phyloP scores from a whole-genome alignment of 179 eudicot species.

The Patellifolia procumbens region DNA sequence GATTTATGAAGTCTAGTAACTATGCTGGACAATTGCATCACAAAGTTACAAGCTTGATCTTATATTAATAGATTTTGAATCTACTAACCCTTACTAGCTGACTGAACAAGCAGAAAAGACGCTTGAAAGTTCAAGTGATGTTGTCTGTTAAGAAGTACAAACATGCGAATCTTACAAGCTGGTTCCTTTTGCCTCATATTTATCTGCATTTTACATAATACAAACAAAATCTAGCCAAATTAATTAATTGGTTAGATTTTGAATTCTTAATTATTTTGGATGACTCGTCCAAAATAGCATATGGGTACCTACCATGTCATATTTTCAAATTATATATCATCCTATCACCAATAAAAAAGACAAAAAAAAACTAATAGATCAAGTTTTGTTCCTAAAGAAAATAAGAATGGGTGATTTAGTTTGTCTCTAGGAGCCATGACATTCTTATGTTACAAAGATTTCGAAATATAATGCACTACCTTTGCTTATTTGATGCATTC shows the following conservation, averaged over 20 bases:
- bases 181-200: conserved; percentile 18
- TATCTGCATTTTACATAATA: conserved; percentile 18
- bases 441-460: conserved; percentile 17
- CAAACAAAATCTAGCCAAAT: conserved; percentile 11
- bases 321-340: neutral
- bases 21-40: neutral
- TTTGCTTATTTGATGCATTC: neutral
- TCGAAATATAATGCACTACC: neutral
- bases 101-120: conserved; percentile 9
- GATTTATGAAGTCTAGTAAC: too few species aligned
- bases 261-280: neutral
- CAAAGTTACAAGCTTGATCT: neutral
- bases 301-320: conserved; percentile 1
- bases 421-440: conserved; percentile 16
- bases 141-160: conserved; percentile 11
- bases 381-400: neutral
- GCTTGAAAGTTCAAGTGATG: conserved; percentile 8
- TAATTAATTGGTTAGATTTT: neutral
- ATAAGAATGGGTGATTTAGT: neutral
- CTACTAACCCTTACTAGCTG: neutral
- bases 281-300: conserved; percentile 6
- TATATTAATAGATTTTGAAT: neutral
- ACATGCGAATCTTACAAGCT: neutral
- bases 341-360: too few species aligned
- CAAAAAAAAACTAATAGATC: too few species aligned